Conservation (phyloP, 108 stramenopile species). For the Cylindrotheca fusiformis region DNA sequence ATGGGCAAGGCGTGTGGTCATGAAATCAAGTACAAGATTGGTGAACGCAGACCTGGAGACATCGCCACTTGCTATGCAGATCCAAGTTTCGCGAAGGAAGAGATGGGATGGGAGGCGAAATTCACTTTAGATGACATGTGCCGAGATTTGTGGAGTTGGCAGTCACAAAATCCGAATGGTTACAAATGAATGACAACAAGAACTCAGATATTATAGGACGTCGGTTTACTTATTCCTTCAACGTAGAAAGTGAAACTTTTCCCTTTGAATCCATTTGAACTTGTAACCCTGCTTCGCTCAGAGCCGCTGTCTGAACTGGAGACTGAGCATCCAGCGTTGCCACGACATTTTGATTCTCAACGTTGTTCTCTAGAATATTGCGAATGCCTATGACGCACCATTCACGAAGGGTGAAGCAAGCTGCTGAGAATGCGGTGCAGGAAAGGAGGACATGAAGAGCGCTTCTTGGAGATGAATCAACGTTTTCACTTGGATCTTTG, state of each 20-base stretch:
- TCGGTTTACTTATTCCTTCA: conserved; percentile 17
- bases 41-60: conserved; percentile 91
- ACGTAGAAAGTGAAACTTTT: conserved; percentile 45
- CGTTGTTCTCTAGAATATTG: conserved; percentile 69
- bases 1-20: conserved; percentile 92
- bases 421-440: conserved; percentile 63
- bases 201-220: no score
- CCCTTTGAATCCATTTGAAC: conserved; percentile 65
- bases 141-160: conserved; percentile 96
- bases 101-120: conserved; percentile 96
- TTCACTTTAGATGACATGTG: conserved; percentile 93
- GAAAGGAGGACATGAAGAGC: conserved; percentile 79
- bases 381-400: conserved; percentile 87
- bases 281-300: conserved; percentile 60
- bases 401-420: conserved; percentile 83
- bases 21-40: conserved; percentile 87
- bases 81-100: conserved; percentile 79
- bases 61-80: conserved; percentile 96
- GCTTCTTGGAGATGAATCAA: conserved; percentile 26
- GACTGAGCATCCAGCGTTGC: conserved; percentile 67
- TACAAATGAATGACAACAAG: neutral
- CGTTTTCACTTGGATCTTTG: neutral
- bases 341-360: conserved; percentile 58
- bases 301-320: conserved; percentile 59
- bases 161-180: conserved; percentile 95